Percentiles rank a stretch among this genome's conserved stretches.
Conservation (phyloP, 2,329 filamentous ascomycete species). For the Colletotrichum sp. region DNA sequence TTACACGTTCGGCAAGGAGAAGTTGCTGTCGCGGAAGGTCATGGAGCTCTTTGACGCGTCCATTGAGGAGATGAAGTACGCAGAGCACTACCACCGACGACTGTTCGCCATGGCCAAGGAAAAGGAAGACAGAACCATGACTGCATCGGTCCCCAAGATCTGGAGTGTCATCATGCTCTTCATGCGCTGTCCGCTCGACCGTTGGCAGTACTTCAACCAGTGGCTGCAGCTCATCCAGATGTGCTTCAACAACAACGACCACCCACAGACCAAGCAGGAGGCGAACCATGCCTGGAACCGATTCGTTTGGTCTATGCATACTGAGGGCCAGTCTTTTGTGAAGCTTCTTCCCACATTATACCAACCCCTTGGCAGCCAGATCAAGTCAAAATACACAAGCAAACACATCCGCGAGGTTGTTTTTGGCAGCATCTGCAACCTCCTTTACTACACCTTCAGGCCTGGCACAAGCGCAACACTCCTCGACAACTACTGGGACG, state of each 20-base stretch:
- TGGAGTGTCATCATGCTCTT: slow-evolving; percentile 87
- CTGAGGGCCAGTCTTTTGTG: slow-evolving; percentile 63
- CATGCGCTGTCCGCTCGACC: slow-evolving; percentile 68
- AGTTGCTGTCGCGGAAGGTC: slow-evolving; percentile 69
- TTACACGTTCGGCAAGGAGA: slow-evolving; percentile 71
- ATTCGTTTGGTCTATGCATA: slow-evolving; percentile 75
- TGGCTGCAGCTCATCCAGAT: slow-evolving; percentile 83
- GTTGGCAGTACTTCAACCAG: slow-evolving; percentile 74
- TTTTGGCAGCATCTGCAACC: slow-evolving; percentile 75
- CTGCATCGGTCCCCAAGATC: slow-evolving; percentile 77
- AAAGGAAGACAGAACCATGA: slow-evolving; percentile 57
- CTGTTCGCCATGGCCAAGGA: slow-evolving; percentile 73
- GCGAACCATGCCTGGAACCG: slow-evolving; percentile 88
- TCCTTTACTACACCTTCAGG: slow-evolving; percentile 83
- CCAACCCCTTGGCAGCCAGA: slow-evolving; percentile 71
- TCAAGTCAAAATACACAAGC: slow-evolving; percentile 66
- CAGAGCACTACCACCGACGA: slow-evolving; percentile 70
- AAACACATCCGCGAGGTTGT: slow-evolving; percentile 63
- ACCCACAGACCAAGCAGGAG: slow-evolving; percentile 68
- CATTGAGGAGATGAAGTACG: slow-evolving; percentile 67
- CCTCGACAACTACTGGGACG: slow-evolving; percentile 79
- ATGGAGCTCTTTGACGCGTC: slow-evolving; percentile 65
- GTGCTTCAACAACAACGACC: slow-evolving; percentile 82
- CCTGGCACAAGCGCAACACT: slow-evolving; percentile 70
- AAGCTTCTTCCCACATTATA: slow-evolving; percentile 60